Evolutionary conservation across 2,329 filamentous ascomycete species (phyloP), one percentile per base, ranked within the genome.

Genomic region (Fusarium acutatum): DNA sequence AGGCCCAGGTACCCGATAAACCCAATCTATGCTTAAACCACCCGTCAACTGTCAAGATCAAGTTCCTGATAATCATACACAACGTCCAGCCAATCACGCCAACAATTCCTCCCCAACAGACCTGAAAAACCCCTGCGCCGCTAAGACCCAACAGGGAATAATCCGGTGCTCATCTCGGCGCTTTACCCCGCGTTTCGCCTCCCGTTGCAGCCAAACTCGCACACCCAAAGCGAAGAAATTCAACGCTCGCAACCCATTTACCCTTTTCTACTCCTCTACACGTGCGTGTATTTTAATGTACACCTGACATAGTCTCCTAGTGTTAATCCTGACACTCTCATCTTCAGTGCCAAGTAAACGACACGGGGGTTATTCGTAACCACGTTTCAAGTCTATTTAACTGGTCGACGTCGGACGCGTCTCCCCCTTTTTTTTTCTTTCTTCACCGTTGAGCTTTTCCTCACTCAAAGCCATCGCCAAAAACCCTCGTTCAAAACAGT

Each of bases 171-270:
- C 69, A 68, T 64, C 69, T 68, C 60, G 49, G 44, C 28, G 18
- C n/a, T 41, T 47, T 73, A 73, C 71, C 71, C 71, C 71, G 65
- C 71, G 65, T 73, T 73, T 73, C 61, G 26, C 44, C 15, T 59
- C 47, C 50, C 34, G 35, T 54, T 32, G 41, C 49, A 59, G 49
- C 47, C 49, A 67, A 61, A 50, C 58, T 65, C 62, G n/a, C 62
- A 65, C 53, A 35, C 28, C 67, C 49, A 52, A 41, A 28, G 47
- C 47, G 67, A 40, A 60, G 35, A 58, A 32, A 49, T 66, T 70
- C 53, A 52, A 70, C 66, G 53, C 67, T 50, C 56, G 34, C 54
- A 28, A 28, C 60, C 57, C 46, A 15, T 58, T 56, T 56, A 43
- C 61, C 41, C 35, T 46, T 46, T 58, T 43, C 24, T 32, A 62